Conservation (phyloP, 2,329 filamentous ascomycete genomes). For the Periconia sp. region DNA sequence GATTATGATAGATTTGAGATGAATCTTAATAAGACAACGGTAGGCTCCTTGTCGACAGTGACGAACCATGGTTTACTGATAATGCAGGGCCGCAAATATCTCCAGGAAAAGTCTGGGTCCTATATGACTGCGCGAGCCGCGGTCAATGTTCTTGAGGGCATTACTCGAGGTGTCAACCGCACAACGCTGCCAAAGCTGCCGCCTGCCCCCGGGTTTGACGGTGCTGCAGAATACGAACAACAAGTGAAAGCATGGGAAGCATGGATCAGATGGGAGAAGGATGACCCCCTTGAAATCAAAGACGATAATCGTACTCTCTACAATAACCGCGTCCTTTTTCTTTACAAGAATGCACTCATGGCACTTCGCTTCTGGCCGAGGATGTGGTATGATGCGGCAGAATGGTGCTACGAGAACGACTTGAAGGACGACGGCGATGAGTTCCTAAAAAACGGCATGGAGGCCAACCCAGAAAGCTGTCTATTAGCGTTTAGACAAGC, state of each 20-base stretch:
- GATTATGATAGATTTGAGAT: conserved; percentile 98
- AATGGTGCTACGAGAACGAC: conserved; percentile 86
- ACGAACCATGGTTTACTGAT: conserved; percentile 23
- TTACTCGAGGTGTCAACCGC: conserved; percentile 76
- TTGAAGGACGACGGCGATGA: conserved; percentile 75
- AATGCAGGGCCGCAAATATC: conserved; percentile 82
- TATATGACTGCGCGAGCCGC: conserved; percentile 97
- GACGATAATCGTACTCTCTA: conserved; percentile 78
- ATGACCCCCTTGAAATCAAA: conserved; percentile 85
- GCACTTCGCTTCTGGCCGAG: conserved; percentile 93
- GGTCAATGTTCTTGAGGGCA: conserved; percentile 87
- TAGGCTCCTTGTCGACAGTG: conserved; percentile 47
- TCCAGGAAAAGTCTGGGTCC: conserved; percentile 88
- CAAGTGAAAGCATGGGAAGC: conserved; percentile 90
- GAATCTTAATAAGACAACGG: conserved; percentile 88
- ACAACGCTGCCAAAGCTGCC: conserved; percentile 81
- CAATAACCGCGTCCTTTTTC: conserved; percentile 81
- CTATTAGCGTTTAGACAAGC: conserved; percentile 88
- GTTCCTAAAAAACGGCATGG: conserved; percentile 81
- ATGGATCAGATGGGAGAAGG: conserved; percentile 96
- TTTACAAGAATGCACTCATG: conserved; percentile 94
- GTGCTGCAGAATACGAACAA: conserved; percentile 79
- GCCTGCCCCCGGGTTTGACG: conserved; percentile 83
- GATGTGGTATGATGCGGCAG: conserved; percentile 92
- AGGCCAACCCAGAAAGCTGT: conserved; percentile 92